phyloP scores from a whole-genome alignment of 106 monocot species.

The Phalaenopsis aphrodite region DNA sequence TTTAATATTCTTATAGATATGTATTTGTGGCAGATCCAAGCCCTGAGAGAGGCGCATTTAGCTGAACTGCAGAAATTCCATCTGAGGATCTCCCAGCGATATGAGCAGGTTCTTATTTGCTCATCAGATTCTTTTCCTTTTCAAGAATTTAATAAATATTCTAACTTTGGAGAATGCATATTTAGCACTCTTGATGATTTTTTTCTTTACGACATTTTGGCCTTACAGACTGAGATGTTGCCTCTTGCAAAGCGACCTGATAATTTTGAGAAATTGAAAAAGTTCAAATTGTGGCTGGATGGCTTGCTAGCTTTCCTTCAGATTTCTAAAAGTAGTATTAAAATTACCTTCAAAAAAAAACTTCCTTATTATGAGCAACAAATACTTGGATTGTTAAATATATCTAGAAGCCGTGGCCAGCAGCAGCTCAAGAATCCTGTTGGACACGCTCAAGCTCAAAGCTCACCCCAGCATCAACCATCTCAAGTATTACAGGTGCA shows the following conservation, averaged over 20 bases:
- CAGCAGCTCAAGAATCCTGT: conserved; percentile 49
- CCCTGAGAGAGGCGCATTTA: conserved; percentile 55
- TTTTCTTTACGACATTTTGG: background rate
- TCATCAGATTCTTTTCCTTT: background rate
- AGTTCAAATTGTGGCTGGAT: conserved; percentile 25
- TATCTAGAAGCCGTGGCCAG: conserved; percentile 38
- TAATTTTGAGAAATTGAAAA: conserved; percentile 35
- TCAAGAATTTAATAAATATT: background rate
- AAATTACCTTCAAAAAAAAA: conserved; percentile 28
- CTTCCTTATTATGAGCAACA: conserved; percentile 44
- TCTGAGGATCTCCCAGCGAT: conserved; percentile 39
- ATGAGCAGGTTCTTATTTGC: conserved; percentile 58
- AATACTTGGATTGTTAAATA: conserved; percentile 36
- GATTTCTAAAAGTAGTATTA: conserved; percentile 26
- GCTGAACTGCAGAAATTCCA: conserved; percentile 47
- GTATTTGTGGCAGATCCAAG: conserved; percentile 38
- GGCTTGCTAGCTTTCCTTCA: conserved; percentile 21
- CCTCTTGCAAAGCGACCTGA: conserved; percentile 20
- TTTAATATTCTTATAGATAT: conserved; percentile 6
- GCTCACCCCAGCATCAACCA: conserved; percentile 35
- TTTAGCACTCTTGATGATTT: background rate
- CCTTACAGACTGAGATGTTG: conserved; percentile 13
- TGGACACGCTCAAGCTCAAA: conserved; percentile 18
- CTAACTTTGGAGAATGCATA: background rate
- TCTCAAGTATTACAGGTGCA: conserved; percentile 50